Conservation (phyloP, 179 eudicot genomes). For the Amaranthus tricolor region DNA sequence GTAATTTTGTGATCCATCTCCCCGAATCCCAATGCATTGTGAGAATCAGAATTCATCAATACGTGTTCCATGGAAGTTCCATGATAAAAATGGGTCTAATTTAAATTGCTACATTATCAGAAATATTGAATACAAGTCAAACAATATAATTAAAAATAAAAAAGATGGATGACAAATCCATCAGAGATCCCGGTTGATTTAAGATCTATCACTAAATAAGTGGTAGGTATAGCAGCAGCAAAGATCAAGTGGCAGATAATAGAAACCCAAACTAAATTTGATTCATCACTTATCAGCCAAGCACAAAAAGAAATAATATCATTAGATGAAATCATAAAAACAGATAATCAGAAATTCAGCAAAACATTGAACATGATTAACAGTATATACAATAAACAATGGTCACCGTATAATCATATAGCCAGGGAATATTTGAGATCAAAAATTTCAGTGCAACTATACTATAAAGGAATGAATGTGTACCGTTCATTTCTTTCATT, state of each 20-base stretch:
- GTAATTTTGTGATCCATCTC: too few species aligned
- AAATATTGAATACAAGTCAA: neutral
- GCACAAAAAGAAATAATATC: too few species aligned
- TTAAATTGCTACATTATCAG: neutral
- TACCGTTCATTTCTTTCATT: constrained; percentile 94
- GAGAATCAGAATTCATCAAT: neutral
- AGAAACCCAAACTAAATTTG: neutral
- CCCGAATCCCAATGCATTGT: neutral
- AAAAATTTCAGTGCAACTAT: neutral
- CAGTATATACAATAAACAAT: neutral
- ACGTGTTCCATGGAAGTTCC: neutral
- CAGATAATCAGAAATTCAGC: neutral
- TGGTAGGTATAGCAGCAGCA: neutral
- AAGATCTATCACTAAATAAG: neutral
- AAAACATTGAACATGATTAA: neutral
- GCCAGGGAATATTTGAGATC: neutral
- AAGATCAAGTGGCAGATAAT: neutral
- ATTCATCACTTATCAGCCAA: too few species aligned
- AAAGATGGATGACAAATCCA: neutral
- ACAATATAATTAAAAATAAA: neutral
- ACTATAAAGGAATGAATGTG: neutral
- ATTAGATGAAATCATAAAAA: neutral
- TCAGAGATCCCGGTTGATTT: neutral
- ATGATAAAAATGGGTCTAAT: neutral
- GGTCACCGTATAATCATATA: neutral